Base-by-base conservation (phyloP, 345 rosid genomes). In the Odontarrhena argentea region DNA sequence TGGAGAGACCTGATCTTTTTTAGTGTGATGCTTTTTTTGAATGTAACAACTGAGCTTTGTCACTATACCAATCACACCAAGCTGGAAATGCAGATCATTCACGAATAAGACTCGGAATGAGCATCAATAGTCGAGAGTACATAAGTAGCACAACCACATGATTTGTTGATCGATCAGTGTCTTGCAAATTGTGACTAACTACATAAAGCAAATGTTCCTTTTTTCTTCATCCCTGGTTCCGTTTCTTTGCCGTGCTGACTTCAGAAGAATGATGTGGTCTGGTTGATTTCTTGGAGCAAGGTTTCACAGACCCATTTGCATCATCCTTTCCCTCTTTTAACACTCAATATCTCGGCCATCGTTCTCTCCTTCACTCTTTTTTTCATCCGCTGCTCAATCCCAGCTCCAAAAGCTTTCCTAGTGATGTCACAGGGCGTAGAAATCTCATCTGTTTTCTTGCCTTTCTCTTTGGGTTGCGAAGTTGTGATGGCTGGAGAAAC, bases 301-400 rank as follows among this genome's bases (percentile, higher is more conserved):
- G 12, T 25, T 35, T 47, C 63, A 43, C 7, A 44, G 46, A 2
- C n/a, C 15, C 62, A 1, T 2, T 54, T 15, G 41, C 63, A 28
- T 46, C 54, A 10, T 44, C 35, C 1, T 32, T 51, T 42, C 36
- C 46, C 7, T 40, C 22, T 40, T 52, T 61, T 54, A 13, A 13
- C 48, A 14, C 55, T 63, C 43, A 71, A 1, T 38, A 62, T 46
- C 6, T 70, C 75, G 1, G 25, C 7, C 43, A 55, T 38, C 1
- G 58, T 38, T 71, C 68, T 70, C 49, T 22, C 74, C 41, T 60
- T 70, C 74, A 65, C 6, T n/a, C 70, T 74, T 9, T 62, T 56
- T 71, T 64, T 84, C 49, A 65, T 42, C 76, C 77, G 70, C 56
- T 74, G 81, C 76, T 40, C 60, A 7, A 72, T 66, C 60, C 73